phyloP scores from a whole-genome alignment of 202 grass and related monocot genomes.

The Panicum hallii region DNA sequence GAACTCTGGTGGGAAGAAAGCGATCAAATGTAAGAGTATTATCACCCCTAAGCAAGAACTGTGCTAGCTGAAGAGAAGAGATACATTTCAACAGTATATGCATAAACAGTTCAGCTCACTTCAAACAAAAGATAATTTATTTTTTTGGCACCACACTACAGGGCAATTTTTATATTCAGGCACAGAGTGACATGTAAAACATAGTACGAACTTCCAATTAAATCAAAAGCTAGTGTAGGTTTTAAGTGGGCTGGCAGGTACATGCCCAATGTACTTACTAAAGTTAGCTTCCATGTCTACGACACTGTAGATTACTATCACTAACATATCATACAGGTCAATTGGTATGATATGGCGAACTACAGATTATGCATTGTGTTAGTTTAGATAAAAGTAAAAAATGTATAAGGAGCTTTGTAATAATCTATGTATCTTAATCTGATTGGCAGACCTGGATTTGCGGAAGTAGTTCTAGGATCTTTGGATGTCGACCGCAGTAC shows the following conservation, averaged over 20 bases:
- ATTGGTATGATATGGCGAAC: background rate
- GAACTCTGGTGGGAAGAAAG: slow-evolving; percentile 1
- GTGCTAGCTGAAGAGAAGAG: no score
- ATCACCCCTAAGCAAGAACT: no score
- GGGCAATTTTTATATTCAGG: background rate
- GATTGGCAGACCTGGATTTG: slow-evolving; percentile 76
- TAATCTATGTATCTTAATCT: slow-evolving; percentile 30
- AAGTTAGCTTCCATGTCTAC: slow-evolving; percentile 22
- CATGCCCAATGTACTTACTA: background rate
- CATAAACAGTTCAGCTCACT: slow-evolving; percentile 15
- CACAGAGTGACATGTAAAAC: slow-evolving; percentile 25
- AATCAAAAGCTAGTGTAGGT: slow-evolving; percentile 18
- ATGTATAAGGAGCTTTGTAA: background rate
- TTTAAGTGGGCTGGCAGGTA: slow-evolving; percentile 10
- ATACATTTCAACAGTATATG: slow-evolving; percentile 30
- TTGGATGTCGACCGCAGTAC: slow-evolving; percentile 95
- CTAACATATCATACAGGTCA: slow-evolving; percentile 1
- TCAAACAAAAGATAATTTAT: slow-evolving; percentile 14
- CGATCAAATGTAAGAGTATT: background rate
- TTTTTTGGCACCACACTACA: background rate
- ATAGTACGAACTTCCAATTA: slow-evolving; percentile 2
- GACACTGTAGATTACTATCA: background rate
- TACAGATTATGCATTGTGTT: slow-evolving; percentile 17
- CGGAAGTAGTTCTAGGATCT: slow-evolving; percentile 88
- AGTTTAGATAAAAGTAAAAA: slow-evolving; percentile 1